A percentile compares a stretch with the other conserved stretches of the same genome.
Conservation (phyloP, 495 filamentous ascomycete species). For the Lophium mytilinum region DNA sequence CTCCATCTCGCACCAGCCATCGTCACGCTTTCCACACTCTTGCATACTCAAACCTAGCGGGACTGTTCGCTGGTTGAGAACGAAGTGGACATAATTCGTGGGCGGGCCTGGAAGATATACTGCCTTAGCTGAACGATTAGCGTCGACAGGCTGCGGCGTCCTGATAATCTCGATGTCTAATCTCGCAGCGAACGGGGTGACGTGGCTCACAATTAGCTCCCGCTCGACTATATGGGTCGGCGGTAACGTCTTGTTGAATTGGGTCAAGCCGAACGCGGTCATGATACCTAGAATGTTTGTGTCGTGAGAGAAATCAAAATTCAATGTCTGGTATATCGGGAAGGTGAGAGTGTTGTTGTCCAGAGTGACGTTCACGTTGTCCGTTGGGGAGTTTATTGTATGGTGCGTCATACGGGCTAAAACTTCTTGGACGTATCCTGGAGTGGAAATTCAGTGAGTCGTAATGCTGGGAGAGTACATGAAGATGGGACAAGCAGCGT, state of each 20-base stretch:
- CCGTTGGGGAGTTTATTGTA: conserved; percentile 42
- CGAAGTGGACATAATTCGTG: conserved; percentile 56
- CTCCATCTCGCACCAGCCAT: conserved; percentile 57
- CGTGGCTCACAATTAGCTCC: conserved; percentile 46
- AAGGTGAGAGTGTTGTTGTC: conserved; percentile 40
- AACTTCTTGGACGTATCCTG: conserved; percentile 50
- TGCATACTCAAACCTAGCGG: conserved; percentile 49
- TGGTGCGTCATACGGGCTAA: conserved; percentile 50
- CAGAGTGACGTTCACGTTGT: conserved; percentile 51
- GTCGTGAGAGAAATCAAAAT: conserved; percentile 34
- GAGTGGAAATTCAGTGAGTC: background rate
- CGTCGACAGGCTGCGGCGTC: conserved; percentile 44
- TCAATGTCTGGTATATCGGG: conserved; percentile 44
- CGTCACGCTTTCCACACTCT: conserved; percentile 49
- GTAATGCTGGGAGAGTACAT: too few relatives aligned
- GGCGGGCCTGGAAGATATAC: conserved; percentile 24
- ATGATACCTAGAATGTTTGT: conserved; percentile 34
- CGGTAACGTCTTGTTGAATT: conserved; percentile 41
- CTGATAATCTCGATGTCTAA: conserved; percentile 58
- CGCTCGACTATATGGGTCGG: conserved; percentile 39
- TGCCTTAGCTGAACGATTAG: conserved; percentile 29
- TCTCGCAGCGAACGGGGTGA: conserved; percentile 53
- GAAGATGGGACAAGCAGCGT: background rate
- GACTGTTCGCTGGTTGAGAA: conserved; percentile 55
- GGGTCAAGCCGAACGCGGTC: conserved; percentile 49